Base-by-base conservation (phyloP, 192 early-diverging fungal species). In the Thamnidium elegans region DNA sequence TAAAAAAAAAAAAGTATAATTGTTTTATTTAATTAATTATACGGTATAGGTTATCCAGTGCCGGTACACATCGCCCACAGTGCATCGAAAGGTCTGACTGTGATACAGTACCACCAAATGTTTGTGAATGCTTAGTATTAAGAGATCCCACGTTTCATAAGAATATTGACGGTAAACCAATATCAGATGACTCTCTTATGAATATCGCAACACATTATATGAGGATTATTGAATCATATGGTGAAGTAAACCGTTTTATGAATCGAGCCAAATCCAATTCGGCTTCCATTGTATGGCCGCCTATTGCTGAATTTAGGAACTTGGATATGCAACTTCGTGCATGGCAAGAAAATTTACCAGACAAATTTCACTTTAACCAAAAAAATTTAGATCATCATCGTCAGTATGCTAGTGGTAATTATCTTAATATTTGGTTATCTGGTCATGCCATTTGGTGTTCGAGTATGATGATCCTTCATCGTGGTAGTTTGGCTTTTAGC, bases 71-170 rank as follows among this genome's bases (percentile, higher is more conserved):
- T 20, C 61, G 82, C 36, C 79, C 82, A 8, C 67, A 70, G 63
- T 70, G 75, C 58, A 79, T 84, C 31, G 76, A 79, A 34, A 72
- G 76, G 46, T 65, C 62, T 17, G 79, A 81, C 26, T 73, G 71
- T 54, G 82, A 84, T 31, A 32, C 42, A 15, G 32, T 50, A 14
- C 55, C 58, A 26, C 36, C 66, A 3, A 46, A 56, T 26, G 30
- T 68, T 14, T 47, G 48, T 19, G 66, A 68, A 45, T 61, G 58
- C 9, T 13, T 68, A 14, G 21, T 68, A 9, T 36, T 62, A 14
- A 31, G 60, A 13, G 60, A 62, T 30, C 44, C 58, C 17, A 59
- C 56, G 5, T 51, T 53, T 4, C 31, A 44, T 13, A 32, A 34
- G 4, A 68, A 56, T 4, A 46, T 52, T 6, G 58, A 48, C 13